These are phyloP conservation scores for Xerocomus nothofagi DNA, from an alignment of 1,284 basidiomycete species.

Conservation along the genomic window DNA sequence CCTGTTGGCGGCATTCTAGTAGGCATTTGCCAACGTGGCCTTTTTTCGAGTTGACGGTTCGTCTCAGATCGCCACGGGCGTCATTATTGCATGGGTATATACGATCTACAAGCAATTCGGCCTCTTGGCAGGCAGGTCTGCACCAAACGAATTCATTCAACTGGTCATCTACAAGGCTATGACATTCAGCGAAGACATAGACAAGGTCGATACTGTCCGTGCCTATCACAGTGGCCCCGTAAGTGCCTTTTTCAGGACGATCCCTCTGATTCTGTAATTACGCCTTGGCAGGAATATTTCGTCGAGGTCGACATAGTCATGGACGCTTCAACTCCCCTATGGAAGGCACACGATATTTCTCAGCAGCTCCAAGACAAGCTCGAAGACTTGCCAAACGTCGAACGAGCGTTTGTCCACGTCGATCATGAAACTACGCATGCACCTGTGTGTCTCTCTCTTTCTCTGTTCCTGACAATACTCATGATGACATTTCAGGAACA, in stretches of 20 bases:
- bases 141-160: constrained; percentile 87
- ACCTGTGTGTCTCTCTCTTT: constrained; percentile 51
- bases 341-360: constrained; percentile 90
- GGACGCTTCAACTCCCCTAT: constrained; percentile 84
- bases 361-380: constrained; percentile 94
- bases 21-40: constrained; percentile 28
- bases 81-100: constrained; percentile 79
- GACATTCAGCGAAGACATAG: constrained; percentile 86
- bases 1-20: constrained; percentile 80
- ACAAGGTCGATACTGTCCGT: constrained; percentile 84
- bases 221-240: constrained; percentile 84
- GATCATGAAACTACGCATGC: constrained; percentile 89
- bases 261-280: neutral
- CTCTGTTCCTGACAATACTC: neutral
- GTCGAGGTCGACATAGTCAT: constrained; percentile 97
- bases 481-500: constrained; percentile 28
- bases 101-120: constrained; percentile 84
- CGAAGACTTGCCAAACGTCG: constrained; percentile 89
- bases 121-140: constrained; percentile 87
- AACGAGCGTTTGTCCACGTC: constrained; percentile 90
- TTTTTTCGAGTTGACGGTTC: constrained; percentile 6
- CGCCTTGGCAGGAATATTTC: constrained; percentile 68
- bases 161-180: constrained; percentile 91
- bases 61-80: constrained; percentile 71
- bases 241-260: constrained; percentile 18